These are phyloP conservation scores for Clavaria fumosa DNA, from an alignment of 768 basidiomycete genomes.

Conservation along the genomic window DNA sequence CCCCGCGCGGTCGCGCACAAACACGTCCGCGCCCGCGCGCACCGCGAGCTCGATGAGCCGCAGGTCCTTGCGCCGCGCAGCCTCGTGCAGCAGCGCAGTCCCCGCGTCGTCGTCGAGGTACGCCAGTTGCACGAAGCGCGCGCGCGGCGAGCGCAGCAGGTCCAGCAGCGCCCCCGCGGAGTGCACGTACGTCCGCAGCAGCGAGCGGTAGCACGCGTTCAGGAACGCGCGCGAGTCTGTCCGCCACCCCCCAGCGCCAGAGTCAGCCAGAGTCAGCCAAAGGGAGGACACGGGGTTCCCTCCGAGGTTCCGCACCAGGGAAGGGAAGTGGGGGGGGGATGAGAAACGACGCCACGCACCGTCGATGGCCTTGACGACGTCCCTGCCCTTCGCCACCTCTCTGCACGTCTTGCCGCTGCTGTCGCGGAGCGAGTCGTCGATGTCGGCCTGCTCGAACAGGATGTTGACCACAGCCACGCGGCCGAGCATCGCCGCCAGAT, in stretches of 20 bases:
- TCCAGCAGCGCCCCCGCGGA: constrained; percentile 36
- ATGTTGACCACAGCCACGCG: constrained; percentile 56
- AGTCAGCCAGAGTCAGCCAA: too few species aligned
- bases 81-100: constrained; percentile 71
- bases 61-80: constrained; percentile 66
- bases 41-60: constrained; percentile 72
- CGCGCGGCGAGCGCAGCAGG: constrained; percentile 59
- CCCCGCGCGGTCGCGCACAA: constrained; percentile 65
- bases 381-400: constrained; percentile 59
- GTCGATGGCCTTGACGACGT: constrained; percentile 47
- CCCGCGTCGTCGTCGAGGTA: constrained; percentile 68
- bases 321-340: too few species aligned
- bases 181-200: constrained; percentile 58
- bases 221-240: constrained; percentile 72
- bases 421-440: constrained; percentile 68
- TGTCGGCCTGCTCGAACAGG: constrained; percentile 60
- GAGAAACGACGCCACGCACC: constrained; percentile 28
- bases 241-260: too few species aligned
- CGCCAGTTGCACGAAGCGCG: constrained; percentile 57
- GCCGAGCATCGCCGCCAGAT: constrained; percentile 49
- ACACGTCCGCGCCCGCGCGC: constrained; percentile 78
- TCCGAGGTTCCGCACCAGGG: too few species aligned
- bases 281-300: too few species aligned
- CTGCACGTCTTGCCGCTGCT: constrained; percentile 45
- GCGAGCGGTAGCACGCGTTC: constrained; percentile 57